A percentile compares a stretch with the other conserved stretches of the same genome.
phyloP scores from a whole-genome alignment of 108 stramenopile genomes.

The Aurantiochytrium sp. region DNA sequence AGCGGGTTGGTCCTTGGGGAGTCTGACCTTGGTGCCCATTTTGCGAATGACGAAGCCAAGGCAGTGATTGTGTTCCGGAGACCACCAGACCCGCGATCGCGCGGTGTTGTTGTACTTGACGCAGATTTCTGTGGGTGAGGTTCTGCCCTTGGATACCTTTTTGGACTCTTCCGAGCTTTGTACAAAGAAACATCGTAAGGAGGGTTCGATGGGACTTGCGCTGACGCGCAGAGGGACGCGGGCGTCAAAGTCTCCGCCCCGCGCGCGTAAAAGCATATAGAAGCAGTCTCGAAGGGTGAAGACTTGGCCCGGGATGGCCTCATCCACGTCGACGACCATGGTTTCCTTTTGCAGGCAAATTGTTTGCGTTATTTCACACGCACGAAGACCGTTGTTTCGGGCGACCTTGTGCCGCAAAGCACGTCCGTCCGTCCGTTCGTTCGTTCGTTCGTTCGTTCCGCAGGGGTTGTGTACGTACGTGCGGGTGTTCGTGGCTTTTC shows the following conservation, averaged over 20 bases:
- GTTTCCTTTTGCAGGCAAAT: too few relatives aligned
- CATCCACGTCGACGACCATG: neutral
- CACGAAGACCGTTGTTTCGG: too few relatives aligned
- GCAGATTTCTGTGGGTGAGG: neutral
- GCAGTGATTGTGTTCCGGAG: neutral
- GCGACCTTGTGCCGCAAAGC: too few relatives aligned
- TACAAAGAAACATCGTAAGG: neutral
- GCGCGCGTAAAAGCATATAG: neutral
- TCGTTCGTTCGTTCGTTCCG: too few relatives aligned
- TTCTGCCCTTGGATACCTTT: neutral
- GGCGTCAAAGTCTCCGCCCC: neutral
- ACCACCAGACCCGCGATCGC: neutral
- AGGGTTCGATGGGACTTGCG: neutral
- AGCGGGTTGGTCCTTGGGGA: neutral
- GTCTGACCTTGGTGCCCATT: neutral
- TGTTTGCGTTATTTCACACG: too few relatives aligned
- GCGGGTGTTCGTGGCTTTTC: too few relatives aligned
- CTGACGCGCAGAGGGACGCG: neutral
- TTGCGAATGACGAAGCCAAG: neutral
- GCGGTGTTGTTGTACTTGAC: conserved; percentile 15
- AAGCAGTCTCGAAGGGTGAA: neutral
- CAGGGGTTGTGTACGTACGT: too few relatives aligned
- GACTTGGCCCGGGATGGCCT: neutral
- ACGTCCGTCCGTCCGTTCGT: too few relatives aligned
- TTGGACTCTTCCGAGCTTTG: neutral